Percentiles rank a stretch among this genome's conserved stretches.
phyloP scores from a whole-genome alignment of 345 rosid species.

The Citrus unshiu region DNA sequence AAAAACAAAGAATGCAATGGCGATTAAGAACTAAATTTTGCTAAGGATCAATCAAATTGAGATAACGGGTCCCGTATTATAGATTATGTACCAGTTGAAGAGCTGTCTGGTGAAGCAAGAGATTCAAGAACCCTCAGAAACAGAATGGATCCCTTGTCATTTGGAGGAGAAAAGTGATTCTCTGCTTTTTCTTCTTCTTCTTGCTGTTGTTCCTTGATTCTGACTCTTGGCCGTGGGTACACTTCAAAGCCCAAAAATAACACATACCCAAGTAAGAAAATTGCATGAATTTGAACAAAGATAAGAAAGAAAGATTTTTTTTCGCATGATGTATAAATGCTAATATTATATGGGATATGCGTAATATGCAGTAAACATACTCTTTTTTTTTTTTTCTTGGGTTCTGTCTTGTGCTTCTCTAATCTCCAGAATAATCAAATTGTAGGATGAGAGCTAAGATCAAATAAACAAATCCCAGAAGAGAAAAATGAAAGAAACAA shows the following conservation, averaged over 20 bases:
- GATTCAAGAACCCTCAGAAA: constrained; percentile 17
- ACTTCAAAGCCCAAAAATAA: constrained; percentile 16
- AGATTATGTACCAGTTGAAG: not conserved
- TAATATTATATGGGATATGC: too few species aligned
- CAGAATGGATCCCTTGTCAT: constrained; percentile 1
- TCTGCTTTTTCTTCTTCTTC: constrained; percentile 2
- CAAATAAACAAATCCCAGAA: too few species aligned
- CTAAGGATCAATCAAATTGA: too few species aligned
- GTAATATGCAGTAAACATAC: too few species aligned
- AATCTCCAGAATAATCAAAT: too few species aligned
- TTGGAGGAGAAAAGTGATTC: constrained; percentile 1
- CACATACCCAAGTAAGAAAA: not conserved
- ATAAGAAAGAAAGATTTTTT: not conserved
- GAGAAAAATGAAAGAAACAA: too few species aligned
- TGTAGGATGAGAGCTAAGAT: too few species aligned
- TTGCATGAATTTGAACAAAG: not conserved
- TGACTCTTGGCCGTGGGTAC: constrained; percentile 20
- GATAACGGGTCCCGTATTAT: too few species aligned
- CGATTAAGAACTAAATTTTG: not conserved
- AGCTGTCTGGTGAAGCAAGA: constrained; percentile 8
- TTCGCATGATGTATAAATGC: too few species aligned
- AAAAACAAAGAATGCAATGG: not conserved
- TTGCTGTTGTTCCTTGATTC: too few species aligned
- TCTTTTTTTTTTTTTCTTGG: too few species aligned
- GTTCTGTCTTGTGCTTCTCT: too few species aligned